A percentile compares a stretch with the other conserved stretches of the same genome.
phyloP scores from a whole-genome alignment of 1,284 basidiomycete genomes.

The Paramarasmius palmivorus region DNA sequence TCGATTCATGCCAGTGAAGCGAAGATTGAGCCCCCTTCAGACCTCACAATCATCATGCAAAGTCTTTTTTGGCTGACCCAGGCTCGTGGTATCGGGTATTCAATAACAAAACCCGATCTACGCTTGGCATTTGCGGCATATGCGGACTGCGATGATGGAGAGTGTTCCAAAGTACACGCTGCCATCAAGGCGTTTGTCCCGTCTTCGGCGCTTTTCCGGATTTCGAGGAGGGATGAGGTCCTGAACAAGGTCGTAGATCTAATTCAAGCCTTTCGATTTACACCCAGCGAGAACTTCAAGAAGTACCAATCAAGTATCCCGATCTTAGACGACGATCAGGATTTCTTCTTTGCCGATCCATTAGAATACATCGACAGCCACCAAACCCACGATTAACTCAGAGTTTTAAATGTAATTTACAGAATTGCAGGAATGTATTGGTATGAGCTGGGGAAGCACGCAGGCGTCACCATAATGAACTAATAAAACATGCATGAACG shows the following conservation, averaged over 20 bases:
- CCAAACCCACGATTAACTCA: neutral
- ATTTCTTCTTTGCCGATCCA: neutral
- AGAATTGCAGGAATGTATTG: neutral
- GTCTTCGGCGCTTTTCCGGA: conserved; percentile 7
- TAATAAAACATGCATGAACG: conserved; percentile 2
- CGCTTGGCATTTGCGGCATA: conserved; percentile 15
- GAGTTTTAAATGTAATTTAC: neutral
- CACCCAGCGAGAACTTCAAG: neutral
- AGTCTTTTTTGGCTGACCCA: conserved; percentile 18
- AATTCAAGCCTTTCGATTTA: neutral
- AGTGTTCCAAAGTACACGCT: conserved; percentile 11
- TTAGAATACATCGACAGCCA: neutral
- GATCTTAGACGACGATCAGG: neutral
- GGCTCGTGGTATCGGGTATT: conserved; percentile 5
- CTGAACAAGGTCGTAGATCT: conserved; percentile 9
- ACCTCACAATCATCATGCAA: conserved; percentile 21
- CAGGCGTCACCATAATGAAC: neutral
- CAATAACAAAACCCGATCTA: conserved; percentile 10
- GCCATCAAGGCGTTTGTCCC: conserved; percentile 15
- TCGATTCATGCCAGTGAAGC: neutral
- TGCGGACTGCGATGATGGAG: conserved; percentile 6
- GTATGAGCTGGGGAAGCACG: neutral
- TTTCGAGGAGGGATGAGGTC: conserved; percentile 3
- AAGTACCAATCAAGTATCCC: no score
- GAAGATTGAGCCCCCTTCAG: neutral